Evolutionary conservation across 495 filamentous ascomycete genomes (phyloP).

Genomic region (Penicillium ochrochloron): DNA sequence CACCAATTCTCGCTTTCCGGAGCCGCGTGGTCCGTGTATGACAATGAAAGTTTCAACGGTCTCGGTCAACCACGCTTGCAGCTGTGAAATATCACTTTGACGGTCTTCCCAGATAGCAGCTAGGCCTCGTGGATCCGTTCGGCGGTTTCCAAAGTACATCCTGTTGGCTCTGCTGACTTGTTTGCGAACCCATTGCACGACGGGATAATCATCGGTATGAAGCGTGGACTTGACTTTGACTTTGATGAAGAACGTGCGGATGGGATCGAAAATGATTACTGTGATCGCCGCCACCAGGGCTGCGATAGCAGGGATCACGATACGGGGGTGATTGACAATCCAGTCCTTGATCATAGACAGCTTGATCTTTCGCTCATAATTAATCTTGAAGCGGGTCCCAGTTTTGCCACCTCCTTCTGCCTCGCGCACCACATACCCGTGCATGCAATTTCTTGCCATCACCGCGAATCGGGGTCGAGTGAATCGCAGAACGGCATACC

Average conservation of each 20-base stretch:
- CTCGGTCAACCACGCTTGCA: conserved; percentile 86
- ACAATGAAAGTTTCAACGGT: conserved; percentile 92
- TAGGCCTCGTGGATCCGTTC: conserved; percentile 68
- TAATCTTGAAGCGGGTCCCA: conserved; percentile 76
- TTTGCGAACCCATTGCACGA: conserved; percentile 80
- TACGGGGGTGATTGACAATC: conserved; percentile 84
- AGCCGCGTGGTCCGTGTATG: conserved; percentile 88
- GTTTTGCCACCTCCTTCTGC: conserved; percentile 69
- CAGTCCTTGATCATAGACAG: conserved; percentile 82
- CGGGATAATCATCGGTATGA: conserved; percentile 67
- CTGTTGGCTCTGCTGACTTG: conserved; percentile 72
- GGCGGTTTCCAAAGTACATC: conserved; percentile 59
- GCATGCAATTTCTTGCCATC: conserved; percentile 91
- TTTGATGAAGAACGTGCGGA: conserved; percentile 89
- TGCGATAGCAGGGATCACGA: conserved; percentile 81
- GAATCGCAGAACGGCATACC: conserved; percentile 81
- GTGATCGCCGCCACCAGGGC: conserved; percentile 83
- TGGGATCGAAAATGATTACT: conserved; percentile 90
- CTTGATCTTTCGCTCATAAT: conserved; percentile 79
- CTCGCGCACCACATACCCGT: conserved; percentile 74
- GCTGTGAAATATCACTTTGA: conserved; percentile 74
- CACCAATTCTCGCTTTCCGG: conserved; percentile 87
- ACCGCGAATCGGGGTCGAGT: conserved; percentile 69
- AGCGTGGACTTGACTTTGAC: conserved; percentile 80
- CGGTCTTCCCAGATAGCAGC: conserved; percentile 88